A percentile compares a stretch with the other conserved stretches of the same genome.
Conservation (phyloP, 768 basidiomycete species). For the Lentinula sp. region DNA sequence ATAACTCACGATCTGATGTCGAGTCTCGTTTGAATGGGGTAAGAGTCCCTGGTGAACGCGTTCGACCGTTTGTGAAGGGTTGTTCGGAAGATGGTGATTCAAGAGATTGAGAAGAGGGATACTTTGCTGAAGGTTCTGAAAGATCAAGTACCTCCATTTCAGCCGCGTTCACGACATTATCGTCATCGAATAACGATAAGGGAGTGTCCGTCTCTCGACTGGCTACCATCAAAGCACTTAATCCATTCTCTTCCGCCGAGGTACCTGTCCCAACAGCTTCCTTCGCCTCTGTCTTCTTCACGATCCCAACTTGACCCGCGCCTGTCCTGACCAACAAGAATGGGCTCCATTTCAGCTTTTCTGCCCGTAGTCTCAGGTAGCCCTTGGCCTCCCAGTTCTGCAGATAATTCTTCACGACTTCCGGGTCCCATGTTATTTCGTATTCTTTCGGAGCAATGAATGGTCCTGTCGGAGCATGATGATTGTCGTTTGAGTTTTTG, state of each 20-base stretch:
- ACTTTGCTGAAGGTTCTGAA: background rate
- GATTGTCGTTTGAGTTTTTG: conserved; percentile 26
- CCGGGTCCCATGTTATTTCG: conserved; percentile 67
- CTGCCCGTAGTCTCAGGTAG: conserved; percentile 68
- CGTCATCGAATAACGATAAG: conserved; percentile 22
- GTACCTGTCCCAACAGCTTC: conserved; percentile 12
- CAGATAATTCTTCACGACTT: conserved; percentile 59
- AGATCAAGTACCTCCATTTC: conserved; percentile 6
- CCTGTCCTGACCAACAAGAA: conserved; percentile 60
- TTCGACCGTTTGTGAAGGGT: background rate
- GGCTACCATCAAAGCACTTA: conserved; percentile 3
- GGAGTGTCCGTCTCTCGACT: conserved; percentile 4
- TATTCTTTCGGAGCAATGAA: conserved; percentile 68
- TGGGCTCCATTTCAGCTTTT: conserved; percentile 92
- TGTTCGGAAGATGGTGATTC: background rate
- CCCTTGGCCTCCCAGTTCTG: conserved; percentile 72
- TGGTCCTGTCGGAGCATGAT: conserved; percentile 32
- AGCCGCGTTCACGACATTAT: conserved; percentile 15
- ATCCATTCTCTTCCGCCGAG: conserved; percentile 8
- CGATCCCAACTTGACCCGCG: conserved; percentile 18
- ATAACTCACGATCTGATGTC: background rate
- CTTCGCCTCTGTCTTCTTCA: conserved; percentile 12
- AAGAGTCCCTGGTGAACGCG: background rate
- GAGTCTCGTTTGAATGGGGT: background rate
- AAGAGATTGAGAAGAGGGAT: background rate